A percentile compares a stretch with the other conserved stretches of the same genome.
phyloP scores from a whole-genome alignment of 352 stramenopile species.

The Pythium dissotocum region DNA sequence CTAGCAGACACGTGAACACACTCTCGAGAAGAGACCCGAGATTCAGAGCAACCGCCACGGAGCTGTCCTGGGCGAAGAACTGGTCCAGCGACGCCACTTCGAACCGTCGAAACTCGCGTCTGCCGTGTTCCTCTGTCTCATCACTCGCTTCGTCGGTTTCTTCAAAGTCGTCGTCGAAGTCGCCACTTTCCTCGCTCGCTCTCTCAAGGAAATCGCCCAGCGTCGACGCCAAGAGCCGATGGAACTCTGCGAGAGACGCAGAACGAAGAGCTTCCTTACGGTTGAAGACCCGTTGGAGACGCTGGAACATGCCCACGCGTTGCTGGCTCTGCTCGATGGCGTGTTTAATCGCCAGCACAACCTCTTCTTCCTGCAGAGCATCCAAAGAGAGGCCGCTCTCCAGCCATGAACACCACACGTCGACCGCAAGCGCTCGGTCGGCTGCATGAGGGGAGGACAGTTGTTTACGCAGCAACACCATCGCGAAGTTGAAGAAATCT shows the following conservation, averaged over 20 bases:
- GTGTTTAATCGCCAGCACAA: conserved; percentile 24
- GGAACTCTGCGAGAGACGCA: conserved; percentile 9
- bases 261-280: conserved; percentile 1
- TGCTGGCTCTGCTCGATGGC: conserved; percentile 13
- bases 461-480: conserved; percentile 80
- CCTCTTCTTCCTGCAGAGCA: conserved; percentile 62
- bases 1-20: conserved; percentile 12
- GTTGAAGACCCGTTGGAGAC: conserved; percentile 8
- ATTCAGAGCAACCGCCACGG: conserved; percentile 4
- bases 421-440: conserved; percentile 62
- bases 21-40: conserved; percentile 22
- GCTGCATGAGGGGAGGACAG: conserved; percentile 46
- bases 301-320: conserved; percentile 8
- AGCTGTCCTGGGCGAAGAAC: conserved; percentile 13
- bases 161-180: not conserved
- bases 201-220: conserved; percentile 17
- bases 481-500: conserved; percentile 83
- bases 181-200: not conserved
- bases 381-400: conserved; percentile 44
- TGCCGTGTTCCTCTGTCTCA: not conserved
- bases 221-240: conserved; percentile 8
- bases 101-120: conserved; percentile 8
- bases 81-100: conserved; percentile 10
- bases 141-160: not conserved
- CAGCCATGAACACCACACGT: conserved; percentile 75